A percentile compares a stretch with the other conserved stretches of the same genome.
These are phyloP conservation scores for Truncatella angustata DNA, from an alignment of 2,329 filamentous ascomycete species.

Conservation along the genomic window DNA sequence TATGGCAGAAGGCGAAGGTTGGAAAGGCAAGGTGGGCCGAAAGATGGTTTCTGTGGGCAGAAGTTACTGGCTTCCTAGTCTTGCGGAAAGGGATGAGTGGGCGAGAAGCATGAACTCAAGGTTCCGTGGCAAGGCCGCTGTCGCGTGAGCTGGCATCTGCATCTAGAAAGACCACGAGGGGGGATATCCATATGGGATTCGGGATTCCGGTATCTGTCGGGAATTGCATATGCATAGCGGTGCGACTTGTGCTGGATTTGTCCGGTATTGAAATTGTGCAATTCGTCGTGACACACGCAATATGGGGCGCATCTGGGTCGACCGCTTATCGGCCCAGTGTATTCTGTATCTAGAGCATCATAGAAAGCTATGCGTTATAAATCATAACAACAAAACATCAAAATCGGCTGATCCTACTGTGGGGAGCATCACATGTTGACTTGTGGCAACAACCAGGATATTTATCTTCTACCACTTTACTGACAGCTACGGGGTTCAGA, in stretches of 20 bases:
- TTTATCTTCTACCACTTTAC: too few species aligned
- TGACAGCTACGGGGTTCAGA: too few species aligned
- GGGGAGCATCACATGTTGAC: too few species aligned
- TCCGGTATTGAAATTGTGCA: neutral
- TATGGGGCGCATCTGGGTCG: neutral
- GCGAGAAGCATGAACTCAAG: slow-evolving; percentile 59
- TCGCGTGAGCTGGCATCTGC: slow-evolving; percentile 4
- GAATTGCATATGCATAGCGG: neutral
- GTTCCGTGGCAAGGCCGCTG: slow-evolving; percentile 38
- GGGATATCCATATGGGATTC: neutral
- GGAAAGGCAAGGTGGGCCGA: slow-evolving; percentile 76
- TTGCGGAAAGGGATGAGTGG: slow-evolving; percentile 66
- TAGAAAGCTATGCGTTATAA: too few species aligned
- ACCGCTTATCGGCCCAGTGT: neutral
- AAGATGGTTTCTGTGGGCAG: slow-evolving; percentile 71
- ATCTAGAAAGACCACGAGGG: neutral
- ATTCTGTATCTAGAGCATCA: too few species aligned
- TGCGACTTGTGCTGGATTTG: neutral
- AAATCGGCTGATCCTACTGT: too few species aligned
- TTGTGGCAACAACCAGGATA: too few species aligned
- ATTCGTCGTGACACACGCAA: neutral
- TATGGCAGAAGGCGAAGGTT: slow-evolving; percentile 74
- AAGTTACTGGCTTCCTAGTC: slow-evolving; percentile 77
- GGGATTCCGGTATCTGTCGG: neutral
- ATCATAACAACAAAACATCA: too few species aligned